Conservation (phyloP, 306 rosid species). For the Hippophae tibetana region DNA sequence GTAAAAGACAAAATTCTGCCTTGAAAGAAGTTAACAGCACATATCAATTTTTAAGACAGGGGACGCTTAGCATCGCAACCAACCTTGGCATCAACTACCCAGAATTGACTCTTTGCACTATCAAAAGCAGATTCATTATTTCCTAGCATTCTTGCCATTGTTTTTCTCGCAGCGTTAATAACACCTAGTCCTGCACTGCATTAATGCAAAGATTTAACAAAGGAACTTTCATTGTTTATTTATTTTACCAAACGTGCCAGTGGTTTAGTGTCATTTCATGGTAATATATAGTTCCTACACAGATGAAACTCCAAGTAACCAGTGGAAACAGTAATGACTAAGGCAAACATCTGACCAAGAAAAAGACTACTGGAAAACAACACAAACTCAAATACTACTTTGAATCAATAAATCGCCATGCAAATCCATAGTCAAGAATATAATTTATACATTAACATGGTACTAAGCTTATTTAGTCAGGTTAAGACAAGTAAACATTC, state of each 20-base stretch:
- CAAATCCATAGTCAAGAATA: no score
- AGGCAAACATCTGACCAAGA: no score
- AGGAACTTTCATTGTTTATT: constrained; percentile 3
- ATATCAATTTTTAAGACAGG: neutral
- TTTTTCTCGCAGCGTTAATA: constrained; percentile 78
- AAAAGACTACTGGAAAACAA: no score
- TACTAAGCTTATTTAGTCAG: no score
- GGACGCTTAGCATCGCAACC: constrained; percentile 1
- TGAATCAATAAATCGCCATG: no score
- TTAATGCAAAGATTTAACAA: constrained; percentile 24
- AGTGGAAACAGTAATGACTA: no score
- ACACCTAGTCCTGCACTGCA: constrained; percentile 99
- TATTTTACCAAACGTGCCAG: constrained; percentile 10
- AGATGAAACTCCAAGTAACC: neutral
- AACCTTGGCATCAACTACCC: constrained; percentile 97
- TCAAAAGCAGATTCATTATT: constrained; percentile 74
- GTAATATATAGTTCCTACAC: constrained; percentile 3
- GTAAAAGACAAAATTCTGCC: neutral
- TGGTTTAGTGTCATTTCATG: constrained; percentile 8
- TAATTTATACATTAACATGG: no score
- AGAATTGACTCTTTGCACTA: constrained; percentile 86
- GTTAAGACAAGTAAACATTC: no score
- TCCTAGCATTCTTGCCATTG: constrained; percentile 99
- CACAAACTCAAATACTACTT: no score
- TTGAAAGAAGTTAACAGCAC: neutral